Evolutionary conservation across 2,329 filamentous ascomycete species (phyloP), one percentile per base, ranked within the genome.

Genomic region (Colletotrichum noveboracense): DNA sequence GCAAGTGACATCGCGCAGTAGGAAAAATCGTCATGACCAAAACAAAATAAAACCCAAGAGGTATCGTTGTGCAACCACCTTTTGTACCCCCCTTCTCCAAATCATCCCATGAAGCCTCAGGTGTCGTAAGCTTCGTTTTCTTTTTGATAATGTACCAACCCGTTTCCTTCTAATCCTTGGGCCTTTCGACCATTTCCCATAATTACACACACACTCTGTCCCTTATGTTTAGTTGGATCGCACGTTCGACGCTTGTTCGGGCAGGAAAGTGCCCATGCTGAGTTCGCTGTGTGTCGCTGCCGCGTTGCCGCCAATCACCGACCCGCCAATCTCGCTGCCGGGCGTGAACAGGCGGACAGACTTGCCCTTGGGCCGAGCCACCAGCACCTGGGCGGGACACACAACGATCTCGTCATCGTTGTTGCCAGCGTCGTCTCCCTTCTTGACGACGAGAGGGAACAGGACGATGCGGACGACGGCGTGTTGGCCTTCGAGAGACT

Each of bases 361-460:
- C 60, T 82, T 83, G 64, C 85, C 83, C 78, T 87, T 83, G 65
- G 89, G 83, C 80, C 86, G 83, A 79, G 94, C 94, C 58, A 98
- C 91, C 76, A 98, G 91, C 43, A 99, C 97, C 84, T 98, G 96
- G 8, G 97, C 97, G 12, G 96, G 96, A 82, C 94, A 98, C 60
- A 99, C 95, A 62, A 98, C 96, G 78, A 98, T 95, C 88, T 98
- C 96, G 79, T 98, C 96, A 70, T 98, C 95, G 70, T 96, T 96
- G 69, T 94, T 90, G 28, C 96, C 97, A 55, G 89, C 88, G 82
- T 98, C 96, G 81, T 98, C 95, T 69, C 96, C 96, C 87, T 97
- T 97, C 87, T 98, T 98, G 80, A 98, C 95, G 21, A 99, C 96
- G 2, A 98, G 90, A 12, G 97, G 97, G 88, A 99, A 99, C 55